Conservation (phyloP, 495 filamentous ascomycete species). For the Terfezia boudieri region DNA sequence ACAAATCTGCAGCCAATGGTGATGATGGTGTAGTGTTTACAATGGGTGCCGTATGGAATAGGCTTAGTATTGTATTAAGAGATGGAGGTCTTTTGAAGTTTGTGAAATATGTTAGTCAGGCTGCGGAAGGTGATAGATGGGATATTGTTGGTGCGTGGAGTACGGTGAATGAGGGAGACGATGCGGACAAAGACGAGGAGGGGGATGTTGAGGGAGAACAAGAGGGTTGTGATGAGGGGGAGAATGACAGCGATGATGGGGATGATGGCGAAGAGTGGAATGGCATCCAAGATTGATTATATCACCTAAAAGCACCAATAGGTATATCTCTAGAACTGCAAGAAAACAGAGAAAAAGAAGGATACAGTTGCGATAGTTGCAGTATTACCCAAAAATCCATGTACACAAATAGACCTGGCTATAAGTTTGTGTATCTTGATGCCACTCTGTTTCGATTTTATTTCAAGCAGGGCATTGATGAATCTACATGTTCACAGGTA, state of each 20-base stretch:
- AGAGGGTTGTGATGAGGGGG: conserved; percentile 21
- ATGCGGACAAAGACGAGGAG: conserved; percentile 19
- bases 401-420: no score
- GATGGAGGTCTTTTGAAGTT: conserved; percentile 74
- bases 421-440: no score
- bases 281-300: neutral
- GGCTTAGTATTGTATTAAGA: conserved; percentile 65
- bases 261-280: conserved; percentile 22
- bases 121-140: conserved; percentile 76
- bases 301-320: no score
- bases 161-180: conserved; percentile 24
- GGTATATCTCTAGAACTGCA: no score
- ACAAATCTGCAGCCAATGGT: conserved; percentile 42
- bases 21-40: conserved; percentile 84
- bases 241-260: conserved; percentile 24
- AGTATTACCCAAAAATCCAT: no score
- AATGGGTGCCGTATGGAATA: conserved; percentile 74
- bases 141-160: conserved; percentile 54
- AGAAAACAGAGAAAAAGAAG: no score
- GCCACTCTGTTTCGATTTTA: no score
- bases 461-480: no score
- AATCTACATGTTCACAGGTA: no score
- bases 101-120: conserved; percentile 79
- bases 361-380: no score
- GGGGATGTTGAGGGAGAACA: conserved; percentile 13